Percentiles rank a stretch among this genome's conserved stretches.
These are phyloP conservation scores for Nakazawaea ernobii DNA, from an alignment of 805 yeast genomes.

Conservation along the genomic window DNA sequence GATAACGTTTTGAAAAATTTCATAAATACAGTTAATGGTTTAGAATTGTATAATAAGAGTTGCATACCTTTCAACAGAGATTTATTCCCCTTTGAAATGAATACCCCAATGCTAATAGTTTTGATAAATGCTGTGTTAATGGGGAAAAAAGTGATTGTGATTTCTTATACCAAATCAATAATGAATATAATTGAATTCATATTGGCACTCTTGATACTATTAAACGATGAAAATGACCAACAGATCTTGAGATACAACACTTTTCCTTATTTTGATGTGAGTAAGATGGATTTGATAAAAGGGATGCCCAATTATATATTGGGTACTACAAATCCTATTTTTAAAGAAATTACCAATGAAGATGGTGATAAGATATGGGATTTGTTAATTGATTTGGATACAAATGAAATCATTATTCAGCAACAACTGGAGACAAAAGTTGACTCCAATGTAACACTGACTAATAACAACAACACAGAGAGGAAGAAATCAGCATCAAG, in stretches of 20 bases:
- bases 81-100: constrained; percentile 12
- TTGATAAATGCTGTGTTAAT: constrained; percentile 43
- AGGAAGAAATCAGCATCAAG: neutral
- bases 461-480: neutral
- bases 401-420: constrained; percentile 29
- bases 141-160: constrained; percentile 35
- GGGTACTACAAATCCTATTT: constrained; percentile 65
- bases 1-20: constrained; percentile 19
- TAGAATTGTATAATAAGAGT: neutral
- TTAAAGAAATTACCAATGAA: constrained; percentile 37
- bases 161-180: constrained; percentile 36
- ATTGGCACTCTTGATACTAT: constrained; percentile 32
- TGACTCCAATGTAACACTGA: neutral
- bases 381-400: constrained; percentile 53
- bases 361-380: constrained; percentile 44
- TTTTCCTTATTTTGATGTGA: constrained; percentile 59
- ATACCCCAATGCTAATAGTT: constrained; percentile 39
- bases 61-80: neutral
- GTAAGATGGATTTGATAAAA: constrained; percentile 45
- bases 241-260: constrained; percentile 16
- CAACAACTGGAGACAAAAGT: neutral
- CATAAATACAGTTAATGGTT: constrained; percentile 18
- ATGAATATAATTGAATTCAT: constrained; percentile 42
- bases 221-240: neutral
- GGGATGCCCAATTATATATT: constrained; percentile 40